Evolutionary conservation across 208 protist genomes (phyloP), one percentile per base, ranked within the genome.

Genomic region (Endotrypanum monterogeii): DNA sequence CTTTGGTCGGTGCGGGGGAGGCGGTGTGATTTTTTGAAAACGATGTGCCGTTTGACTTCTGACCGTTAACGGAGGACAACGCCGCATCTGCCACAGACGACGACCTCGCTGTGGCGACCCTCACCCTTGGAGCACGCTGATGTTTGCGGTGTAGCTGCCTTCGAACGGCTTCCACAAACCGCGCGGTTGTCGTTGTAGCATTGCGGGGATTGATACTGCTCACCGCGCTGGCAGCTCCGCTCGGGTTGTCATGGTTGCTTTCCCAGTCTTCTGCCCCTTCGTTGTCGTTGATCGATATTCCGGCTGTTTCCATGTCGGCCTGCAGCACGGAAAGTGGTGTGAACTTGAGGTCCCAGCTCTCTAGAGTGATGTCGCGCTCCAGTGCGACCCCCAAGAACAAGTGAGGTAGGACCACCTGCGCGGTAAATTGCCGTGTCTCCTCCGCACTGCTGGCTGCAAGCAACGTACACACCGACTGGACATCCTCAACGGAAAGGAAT

Each of bases 361-460:
- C 78, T 39, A 89, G 60, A 3, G 84, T 79, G 30, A 84, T 50
- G 60, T 71, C 83, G 30, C 67, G 73, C 76, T 93, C 84, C 1
- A 93, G 79, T 20, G 69, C 51, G 0, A 91, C 83, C 69, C 91
- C 91, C 51, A 90, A 92, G 74, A 82, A 83, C 30, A 96, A 32
- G 52, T 86, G 88, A 37, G 91, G 91, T 30, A 96, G 62, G 28
- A 96, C 78, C 11, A 96, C 87, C 66, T 93, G 77, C 37, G 87
- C 85, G 20, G 83, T 63, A 56, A 96, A 93, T 25, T 55, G 70
- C 23, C 91, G 85, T 8, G 88, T 80, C 55, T 83, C 76, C 39
- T 74, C 72, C 44, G 84, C 84, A 8, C 82, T 71, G 67, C 80
- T 86, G 25, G 80, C 71, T 8, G 80, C 71, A 55, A 96, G 84